Conservation (phyloP, 2,329 filamentous ascomycete species). For the Pseudocercospora eumusae region DNA sequence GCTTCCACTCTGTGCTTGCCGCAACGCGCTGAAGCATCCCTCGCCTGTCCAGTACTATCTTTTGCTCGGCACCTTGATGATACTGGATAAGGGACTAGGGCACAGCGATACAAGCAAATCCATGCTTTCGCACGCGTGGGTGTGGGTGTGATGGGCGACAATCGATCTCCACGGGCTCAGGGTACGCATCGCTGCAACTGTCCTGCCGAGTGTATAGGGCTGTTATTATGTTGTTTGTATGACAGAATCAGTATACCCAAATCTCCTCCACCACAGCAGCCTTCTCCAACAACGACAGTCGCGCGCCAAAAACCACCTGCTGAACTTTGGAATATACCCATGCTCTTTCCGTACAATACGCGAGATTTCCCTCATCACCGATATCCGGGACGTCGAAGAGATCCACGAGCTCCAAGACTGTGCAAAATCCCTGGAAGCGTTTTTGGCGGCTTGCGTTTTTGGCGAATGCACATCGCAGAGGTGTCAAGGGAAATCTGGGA, state of each 20-base stretch:
- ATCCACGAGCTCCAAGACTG: constrained; percentile 12
- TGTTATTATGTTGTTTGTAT: neutral
- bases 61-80: neutral
- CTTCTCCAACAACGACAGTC: constrained; percentile 3
- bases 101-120: neutral
- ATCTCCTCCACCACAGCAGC: constrained; percentile 17
- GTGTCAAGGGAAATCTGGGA: constrained; percentile 12
- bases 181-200: neutral
- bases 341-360: constrained; percentile 4
- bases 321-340: constrained; percentile 12
- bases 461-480: constrained; percentile 1
- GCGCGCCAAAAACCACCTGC: constrained; percentile 2
- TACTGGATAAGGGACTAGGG: neutral
- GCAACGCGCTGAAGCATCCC: neutral
- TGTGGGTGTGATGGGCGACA: neutral
- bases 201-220: neutral
- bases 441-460: neutral
- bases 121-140: neutral
- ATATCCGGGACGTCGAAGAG: constrained; percentile 11
- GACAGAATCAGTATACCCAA: constrained; percentile 1
- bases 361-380: neutral
- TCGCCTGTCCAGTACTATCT: neutral
- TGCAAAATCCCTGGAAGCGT: constrained; percentile 12
- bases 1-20: neutral
- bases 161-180: neutral